Evolutionary conservation across 2,329 filamentous ascomycete species (phyloP).

Genomic region (Zopfia rhizophila): DNA sequence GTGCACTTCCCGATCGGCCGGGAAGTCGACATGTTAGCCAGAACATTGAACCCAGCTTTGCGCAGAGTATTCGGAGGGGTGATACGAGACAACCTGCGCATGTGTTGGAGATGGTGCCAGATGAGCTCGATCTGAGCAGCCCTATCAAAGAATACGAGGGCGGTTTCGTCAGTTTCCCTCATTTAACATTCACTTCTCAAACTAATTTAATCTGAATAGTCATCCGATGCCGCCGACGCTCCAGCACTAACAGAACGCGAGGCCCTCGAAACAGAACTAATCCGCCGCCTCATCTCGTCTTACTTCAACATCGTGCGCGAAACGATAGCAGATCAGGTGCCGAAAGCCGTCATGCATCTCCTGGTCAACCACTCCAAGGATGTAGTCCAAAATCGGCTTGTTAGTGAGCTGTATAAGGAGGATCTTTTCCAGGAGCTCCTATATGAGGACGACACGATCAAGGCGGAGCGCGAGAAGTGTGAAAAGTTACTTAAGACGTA

Average conservation of each 20-base stretch:
- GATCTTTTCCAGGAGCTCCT: conserved; percentile 88
- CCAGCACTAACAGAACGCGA: conserved; percentile 94
- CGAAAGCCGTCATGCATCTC: conserved; percentile 98
- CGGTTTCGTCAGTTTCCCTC: conserved; percentile 66
- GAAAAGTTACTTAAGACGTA: conserved; percentile 96
- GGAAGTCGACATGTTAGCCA: conserved; percentile 78
- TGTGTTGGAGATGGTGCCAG: conserved; percentile 52
- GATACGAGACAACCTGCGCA: conserved; percentile 66
- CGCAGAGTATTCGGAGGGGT: conserved; percentile 80
- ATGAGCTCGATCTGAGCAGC: conserved; percentile 50
- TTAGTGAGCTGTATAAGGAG: conserved; percentile 96
- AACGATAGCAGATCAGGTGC: conserved; percentile 97
- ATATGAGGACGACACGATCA: conserved; percentile 97
- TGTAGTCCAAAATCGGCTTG: conserved; percentile 94
- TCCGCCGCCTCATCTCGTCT: conserved; percentile 93
- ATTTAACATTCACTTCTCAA: not conserved
- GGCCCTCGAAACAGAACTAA: conserved; percentile 96
- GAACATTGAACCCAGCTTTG: conserved; percentile 80
- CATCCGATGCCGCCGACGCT: conserved; percentile 66
- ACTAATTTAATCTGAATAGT: conserved; percentile 45
- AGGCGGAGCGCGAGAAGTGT: conserved; percentile 98
- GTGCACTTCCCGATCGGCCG: conserved; percentile 47
- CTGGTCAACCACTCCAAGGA: conserved; percentile 99
- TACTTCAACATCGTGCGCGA: conserved; percentile 99
- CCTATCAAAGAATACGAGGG: conserved; percentile 58